Base-by-base conservation (phyloP, 2,329 filamentous ascomycete genomes). In the Arthroderma sp. region DNA sequence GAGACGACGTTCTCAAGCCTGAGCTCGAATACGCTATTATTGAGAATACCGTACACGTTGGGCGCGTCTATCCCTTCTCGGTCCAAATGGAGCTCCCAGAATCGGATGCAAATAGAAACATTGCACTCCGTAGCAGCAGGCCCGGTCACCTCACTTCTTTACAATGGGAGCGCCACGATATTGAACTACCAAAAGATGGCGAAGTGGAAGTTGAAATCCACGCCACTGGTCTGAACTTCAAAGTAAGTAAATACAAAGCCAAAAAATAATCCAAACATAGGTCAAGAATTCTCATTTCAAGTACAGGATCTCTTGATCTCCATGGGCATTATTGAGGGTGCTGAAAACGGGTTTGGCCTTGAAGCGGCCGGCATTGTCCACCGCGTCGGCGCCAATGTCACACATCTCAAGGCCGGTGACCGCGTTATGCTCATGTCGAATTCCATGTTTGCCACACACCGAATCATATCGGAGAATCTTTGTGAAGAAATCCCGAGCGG, bases 191-290 rank as follows among this genome's bases (percentile, higher is more conserved):
- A 2, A n/a, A 19, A 9, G 47, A 60, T 15, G 61, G 66, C 41
- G 54, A 65, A 6, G 60, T 71, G 15, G 68, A 70, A 21, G 60
- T 72, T 17, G 60, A 67, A 35, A 62, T 68, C 54, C 68, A 70
- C 43, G 66, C 67, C 1, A 60, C 62, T 0, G 64, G 65, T 1
- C 55, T 71, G 37, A 71, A 70, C 56, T 67, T 67, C 56, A 65
- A 11, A n/a, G 49, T 9, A 33, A 11, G 7, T 1, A 17, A 2
- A 8, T 60, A 11, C 56, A 56, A 49, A 41, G 52, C 52, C 60
- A 61, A 37, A 56, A 47, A 13, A 49, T 52, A 37, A 59, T n/a
- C n/a, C n/a, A n/a, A n/a, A n/a, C n/a, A n/a, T n/a, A n/a, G n/a
- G n/a, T n/a, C n/a, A n/a, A n/a, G n/a, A n/a, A n/a, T n/a, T n/a